Percentiles rank a stretch among this genome's conserved stretches.
Evolutionary conservation across 2,329 filamentous ascomycete species (phyloP).

Genomic region (Colletotrichum somersetense): DNA sequence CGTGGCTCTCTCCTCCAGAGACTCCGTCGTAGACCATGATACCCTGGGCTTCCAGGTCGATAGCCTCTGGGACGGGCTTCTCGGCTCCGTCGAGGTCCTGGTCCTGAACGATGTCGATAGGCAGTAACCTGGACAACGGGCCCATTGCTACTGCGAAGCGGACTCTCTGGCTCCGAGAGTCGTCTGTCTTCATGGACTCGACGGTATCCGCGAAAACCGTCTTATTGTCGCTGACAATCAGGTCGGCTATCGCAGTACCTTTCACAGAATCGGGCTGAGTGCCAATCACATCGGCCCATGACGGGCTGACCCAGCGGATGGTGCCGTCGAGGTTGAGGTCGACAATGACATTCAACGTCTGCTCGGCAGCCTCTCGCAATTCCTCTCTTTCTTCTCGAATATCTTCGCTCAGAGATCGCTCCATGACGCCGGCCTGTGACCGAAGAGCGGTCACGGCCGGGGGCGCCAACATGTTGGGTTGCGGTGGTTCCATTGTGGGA

Average conservation of each 20-base stretch:
- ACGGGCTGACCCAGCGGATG: conserved; percentile 96
- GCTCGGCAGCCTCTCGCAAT: conserved; percentile 93
- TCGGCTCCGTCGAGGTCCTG: conserved; percentile 54
- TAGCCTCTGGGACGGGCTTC: conserved; percentile 60
- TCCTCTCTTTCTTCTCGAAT: conserved; percentile 95
- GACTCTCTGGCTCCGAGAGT: conserved; percentile 91
- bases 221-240: conserved; percentile 83
- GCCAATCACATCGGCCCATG: conserved; percentile 94
- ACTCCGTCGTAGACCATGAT: conserved; percentile 97
- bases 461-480: conserved; percentile 61
- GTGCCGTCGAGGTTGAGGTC: conserved; percentile 91
- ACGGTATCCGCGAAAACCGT: conserved; percentile 85
- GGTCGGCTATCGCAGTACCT: conserved; percentile 81
- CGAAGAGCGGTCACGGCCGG: conserved; percentile 67
- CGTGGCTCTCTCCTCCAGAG: conserved; percentile 89
- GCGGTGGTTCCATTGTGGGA: conserved; percentile 59
- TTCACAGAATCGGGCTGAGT: conserved; percentile 79
- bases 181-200: conserved; percentile 91
- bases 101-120: conserved; percentile 56
- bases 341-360: conserved; percentile 95
- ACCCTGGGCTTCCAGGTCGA: conserved; percentile 93
- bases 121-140: conserved; percentile 73
- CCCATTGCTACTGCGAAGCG: conserved; percentile 82
- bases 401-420: conserved; percentile 82
- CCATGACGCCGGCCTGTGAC: conserved; percentile 65